A percentile compares a stretch with the other conserved stretches of the same genome.
Evolutionary conservation across 225 moss, liverwort and hornwort species (phyloP).

Genomic region (Marchantia polymorpha): DNA sequence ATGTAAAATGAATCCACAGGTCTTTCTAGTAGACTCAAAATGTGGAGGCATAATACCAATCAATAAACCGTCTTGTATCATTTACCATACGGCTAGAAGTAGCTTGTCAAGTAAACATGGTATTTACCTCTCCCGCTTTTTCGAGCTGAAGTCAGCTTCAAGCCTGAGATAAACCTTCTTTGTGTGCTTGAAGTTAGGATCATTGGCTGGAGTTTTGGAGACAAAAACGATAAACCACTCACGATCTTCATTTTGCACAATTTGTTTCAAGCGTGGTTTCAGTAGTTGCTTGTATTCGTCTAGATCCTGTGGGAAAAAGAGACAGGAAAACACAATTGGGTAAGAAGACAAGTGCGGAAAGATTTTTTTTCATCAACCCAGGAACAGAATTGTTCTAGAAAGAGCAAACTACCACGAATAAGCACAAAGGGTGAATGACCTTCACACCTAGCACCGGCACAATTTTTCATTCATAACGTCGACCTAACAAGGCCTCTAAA

Average conservation of each 20-base stretch:
- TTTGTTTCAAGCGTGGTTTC: constrained; percentile 85
- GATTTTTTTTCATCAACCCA: too few relatives aligned
- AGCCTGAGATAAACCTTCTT: constrained; percentile 79
- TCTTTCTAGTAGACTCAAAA: background rate
- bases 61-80: background rate
- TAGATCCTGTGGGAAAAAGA: constrained; percentile 61
- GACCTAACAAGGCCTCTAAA: too few relatives aligned
- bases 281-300: constrained; percentile 92
- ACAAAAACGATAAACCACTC: constrained; percentile 99
- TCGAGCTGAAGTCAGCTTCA: constrained; percentile 94
- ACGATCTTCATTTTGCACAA: constrained; percentile 96
- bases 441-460: too few relatives aligned
- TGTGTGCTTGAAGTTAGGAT: constrained; percentile 64
- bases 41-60: background rate
- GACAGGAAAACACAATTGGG: background rate
- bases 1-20: background rate
- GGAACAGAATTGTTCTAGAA: too few relatives aligned
- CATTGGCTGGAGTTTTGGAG: constrained; percentile 62
- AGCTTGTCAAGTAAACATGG: too few relatives aligned
- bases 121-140: constrained; percentile 79
- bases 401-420: too few relatives aligned
- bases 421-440: too few relatives aligned
- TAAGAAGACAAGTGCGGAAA: background rate
- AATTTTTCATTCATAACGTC: too few relatives aligned
- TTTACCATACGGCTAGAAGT: background rate